A percentile compares a stretch with the other conserved stretches of the same genome.
phyloP scores from a whole-genome alignment of 805 yeast species.

The Teunomyces stri region DNA sequence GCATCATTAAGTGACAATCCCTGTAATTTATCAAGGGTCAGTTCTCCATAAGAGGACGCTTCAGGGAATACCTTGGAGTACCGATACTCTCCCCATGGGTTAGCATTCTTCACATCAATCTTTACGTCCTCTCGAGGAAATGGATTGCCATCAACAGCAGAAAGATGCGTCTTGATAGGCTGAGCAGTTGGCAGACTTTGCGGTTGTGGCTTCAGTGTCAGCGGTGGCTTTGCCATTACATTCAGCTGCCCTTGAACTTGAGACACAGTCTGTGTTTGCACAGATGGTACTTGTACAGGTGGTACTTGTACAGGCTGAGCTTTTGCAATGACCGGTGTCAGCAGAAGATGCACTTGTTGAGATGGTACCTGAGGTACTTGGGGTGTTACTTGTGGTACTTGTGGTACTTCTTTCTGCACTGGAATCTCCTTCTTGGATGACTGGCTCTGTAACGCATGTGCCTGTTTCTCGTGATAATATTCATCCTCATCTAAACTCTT shows the following conservation, averaged over 20 bases:
- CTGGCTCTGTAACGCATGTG: background rate
- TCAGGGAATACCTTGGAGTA: background rate
- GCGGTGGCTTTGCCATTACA: background rate
- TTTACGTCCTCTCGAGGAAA: conserved; percentile 8
- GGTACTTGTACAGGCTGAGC: background rate
- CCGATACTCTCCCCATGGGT: conserved; percentile 37
- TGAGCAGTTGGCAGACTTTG: background rate
- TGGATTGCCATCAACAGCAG: conserved; percentile 2
- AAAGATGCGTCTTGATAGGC: background rate
- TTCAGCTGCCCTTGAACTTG: no score
- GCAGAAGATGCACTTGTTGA: background rate
- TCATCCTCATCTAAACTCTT: background rate
- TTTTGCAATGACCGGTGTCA: background rate
- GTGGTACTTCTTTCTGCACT: background rate
- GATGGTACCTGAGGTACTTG: background rate
- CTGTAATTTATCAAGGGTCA: conserved; percentile 4
- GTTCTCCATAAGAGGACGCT: conserved; percentile 1
- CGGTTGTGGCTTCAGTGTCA: background rate
- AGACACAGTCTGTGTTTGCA: background rate
- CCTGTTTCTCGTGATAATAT: background rate
- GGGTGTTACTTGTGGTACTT: background rate
- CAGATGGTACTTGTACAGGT: background rate
- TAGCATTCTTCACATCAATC: conserved; percentile 16
- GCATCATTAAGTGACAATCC: conserved; percentile 5
- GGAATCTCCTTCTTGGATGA: background rate